Base-by-base conservation (phyloP, 2,329 filamentous ascomycete species). In the Fusarium vanettenii region DNA sequence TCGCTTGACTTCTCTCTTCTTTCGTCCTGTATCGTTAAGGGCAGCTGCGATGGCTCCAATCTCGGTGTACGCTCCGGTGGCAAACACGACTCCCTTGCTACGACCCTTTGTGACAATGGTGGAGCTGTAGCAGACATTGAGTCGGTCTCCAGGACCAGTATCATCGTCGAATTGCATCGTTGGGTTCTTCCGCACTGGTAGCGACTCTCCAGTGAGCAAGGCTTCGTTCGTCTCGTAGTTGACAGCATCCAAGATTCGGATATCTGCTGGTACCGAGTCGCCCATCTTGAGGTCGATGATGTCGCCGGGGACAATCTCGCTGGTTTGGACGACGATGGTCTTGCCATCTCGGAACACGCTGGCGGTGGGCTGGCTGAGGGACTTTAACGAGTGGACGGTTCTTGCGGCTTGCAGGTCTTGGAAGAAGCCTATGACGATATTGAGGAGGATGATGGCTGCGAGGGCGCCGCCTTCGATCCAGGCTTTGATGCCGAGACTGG, bases 71-170 rank as follows among this genome's bases (percentile, higher is more conserved):
- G 91, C 89, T 10, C 89, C 90, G n/a, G 89, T 92, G 11, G 89
- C 88, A 67, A 90, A 88, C 22, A 92, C 90, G 45, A 92, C 86
- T 66, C 90, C 90, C 27, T 84, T 87, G 31, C 87, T 89, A 61
- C 90, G 86, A 20, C 90, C 90, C 72, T 90, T 89, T 16, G 89
- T 91, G 56, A 92, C 89, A 29, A 87, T 90, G 2, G 89, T 90
- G 20, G 89, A 90, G 76, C 89, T 90, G 77, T 89, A 92, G n/a
- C 88, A 90, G 67, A 92, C 87, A 75, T 92, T 92, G 66, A 89
- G 85, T 2, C 90, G 86, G 74, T 92, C 90, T 37, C 90, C 90
- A 2, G 83, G 79, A 11, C 83, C 82, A 0, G 82, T 87, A 27
- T 85, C 84, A 1, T 79, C 78, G 33, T 79, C 73, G 52, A 86